Percentiles rank a stretch among this genome's conserved stretches.
phyloP scores from a whole-genome alignment of 495 filamentous ascomycete genomes.

The Chlorociboria aeruginascens region DNA sequence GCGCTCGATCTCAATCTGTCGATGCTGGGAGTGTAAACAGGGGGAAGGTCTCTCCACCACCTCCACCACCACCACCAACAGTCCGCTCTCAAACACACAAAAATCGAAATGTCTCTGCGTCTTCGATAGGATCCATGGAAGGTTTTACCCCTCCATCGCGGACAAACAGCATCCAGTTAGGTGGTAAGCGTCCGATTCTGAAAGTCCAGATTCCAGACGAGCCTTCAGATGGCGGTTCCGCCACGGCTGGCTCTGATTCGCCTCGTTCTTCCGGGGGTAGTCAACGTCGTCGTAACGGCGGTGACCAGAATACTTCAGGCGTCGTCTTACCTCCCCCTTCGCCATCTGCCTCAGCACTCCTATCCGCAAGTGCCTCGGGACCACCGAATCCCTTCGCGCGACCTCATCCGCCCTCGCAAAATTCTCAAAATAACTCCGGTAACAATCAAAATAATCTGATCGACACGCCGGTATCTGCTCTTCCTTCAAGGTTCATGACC shows the following conservation, averaged over 20 bases:
- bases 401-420: conserved; percentile 54
- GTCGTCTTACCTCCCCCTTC: conserved; percentile 89
- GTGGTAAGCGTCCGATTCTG: conserved; percentile 63
- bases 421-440: conserved; percentile 41
- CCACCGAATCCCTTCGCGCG: conserved; percentile 94
- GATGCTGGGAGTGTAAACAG: conserved; percentile 45
- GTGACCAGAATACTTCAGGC: conserved; percentile 29
- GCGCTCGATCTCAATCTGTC: conserved; percentile 46
- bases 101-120: conserved; percentile 38
- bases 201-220: conserved; percentile 94
- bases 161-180: conserved; percentile 52
- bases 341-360: conserved; percentile 69
- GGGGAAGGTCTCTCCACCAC: conserved; percentile 18
- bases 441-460: conserved; percentile 62
- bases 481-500: conserved; percentile 82
- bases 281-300: conserved; percentile 7
- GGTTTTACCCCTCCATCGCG: conserved; percentile 57
- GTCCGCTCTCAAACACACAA: conserved; percentile 31
- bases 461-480: conserved; percentile 94
- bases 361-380: conserved; percentile 85
- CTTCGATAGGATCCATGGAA: conserved; percentile 37
- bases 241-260: conserved; percentile 60
- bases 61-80: conserved; percentile 37
- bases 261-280: conserved; percentile 52
- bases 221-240: conserved; percentile 51